Percentiles rank a stretch among this genome's conserved stretches.
Evolutionary conservation across 768 basidiomycete species (phyloP).

Genomic region (Termitomyces sp.): DNA sequence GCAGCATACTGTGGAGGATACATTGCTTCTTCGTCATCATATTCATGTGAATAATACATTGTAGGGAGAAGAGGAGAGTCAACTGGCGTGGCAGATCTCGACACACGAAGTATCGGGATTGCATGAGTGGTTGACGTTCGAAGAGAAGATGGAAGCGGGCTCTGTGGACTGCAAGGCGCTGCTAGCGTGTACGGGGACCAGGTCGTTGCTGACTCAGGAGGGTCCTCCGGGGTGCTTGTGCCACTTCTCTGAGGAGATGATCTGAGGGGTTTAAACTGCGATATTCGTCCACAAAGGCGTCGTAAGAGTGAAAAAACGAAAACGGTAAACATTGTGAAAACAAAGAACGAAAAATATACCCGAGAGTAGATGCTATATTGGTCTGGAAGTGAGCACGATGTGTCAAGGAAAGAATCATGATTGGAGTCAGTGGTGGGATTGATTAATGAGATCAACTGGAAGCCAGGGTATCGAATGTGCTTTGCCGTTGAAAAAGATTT

Average conservation of each 20-base stretch:
- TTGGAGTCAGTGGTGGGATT: constrained; percentile 32
- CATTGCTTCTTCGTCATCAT: constrained; percentile 52
- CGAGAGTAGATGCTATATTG: constrained; percentile 56
- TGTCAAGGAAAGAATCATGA: constrained; percentile 51
- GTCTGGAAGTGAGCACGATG: constrained; percentile 79
- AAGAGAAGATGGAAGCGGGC: constrained; percentile 33
- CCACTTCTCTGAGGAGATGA: constrained; percentile 29
- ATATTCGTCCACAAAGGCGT: constrained; percentile 25
- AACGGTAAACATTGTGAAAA: constrained; percentile 40
- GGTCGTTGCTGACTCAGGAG: constrained; percentile 34
- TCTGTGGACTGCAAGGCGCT: constrained; percentile 36
- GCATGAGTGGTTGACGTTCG: constrained; percentile 36
- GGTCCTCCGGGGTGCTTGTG: constrained; percentile 19
- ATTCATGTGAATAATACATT: constrained; percentile 32
- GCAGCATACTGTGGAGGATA: constrained; percentile 48
- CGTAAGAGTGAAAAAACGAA: constrained; percentile 45
- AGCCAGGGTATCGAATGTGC: constrained; percentile 74
- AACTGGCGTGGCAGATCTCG: constrained; percentile 39
- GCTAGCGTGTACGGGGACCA: constrained; percentile 42
- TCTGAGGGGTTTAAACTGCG: constrained; percentile 26
- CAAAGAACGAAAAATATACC: constrained; percentile 62
- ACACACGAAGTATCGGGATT: constrained; percentile 39
- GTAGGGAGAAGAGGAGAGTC: constrained; percentile 35
- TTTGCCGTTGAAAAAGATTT: constrained; percentile 82
- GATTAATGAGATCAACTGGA: constrained; percentile 74